Percentiles rank a stretch among this genome's conserved stretches.
phyloP scores from a whole-genome alignment of 257 asterid genomes.

The Jacaranda copaia region DNA sequence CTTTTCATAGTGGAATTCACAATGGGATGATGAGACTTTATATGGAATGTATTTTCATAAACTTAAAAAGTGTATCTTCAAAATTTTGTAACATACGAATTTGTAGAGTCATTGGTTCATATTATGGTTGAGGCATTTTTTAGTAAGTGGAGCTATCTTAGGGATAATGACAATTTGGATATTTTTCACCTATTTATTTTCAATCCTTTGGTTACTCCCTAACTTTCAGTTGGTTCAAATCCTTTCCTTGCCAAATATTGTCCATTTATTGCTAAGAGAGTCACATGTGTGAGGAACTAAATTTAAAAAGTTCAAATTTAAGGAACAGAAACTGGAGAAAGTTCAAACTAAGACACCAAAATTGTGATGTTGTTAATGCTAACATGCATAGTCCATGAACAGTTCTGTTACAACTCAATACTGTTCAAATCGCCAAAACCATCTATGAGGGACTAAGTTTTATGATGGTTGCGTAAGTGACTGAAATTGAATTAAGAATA shows the following conservation, averaged over 20 bases:
- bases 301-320: background rate
- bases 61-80: background rate
- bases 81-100: background rate
- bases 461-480: background rate
- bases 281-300: background rate
- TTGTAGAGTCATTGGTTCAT: conserved; percentile 16
- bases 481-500: background rate
- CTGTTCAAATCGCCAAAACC: background rate
- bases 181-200: background rate
- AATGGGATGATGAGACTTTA: conserved; percentile 2
- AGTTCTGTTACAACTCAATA: background rate
- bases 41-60: background rate
- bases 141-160: conserved; percentile 3
- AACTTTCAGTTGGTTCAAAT: background rate
- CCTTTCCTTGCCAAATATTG: background rate
- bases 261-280: background rate
- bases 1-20: conserved; percentile 8
- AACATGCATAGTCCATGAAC: background rate
- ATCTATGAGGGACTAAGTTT: background rate
- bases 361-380: background rate
- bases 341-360: background rate
- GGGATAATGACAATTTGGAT: conserved; percentile 11
- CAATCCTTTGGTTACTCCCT: background rate
- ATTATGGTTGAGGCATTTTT: background rate
- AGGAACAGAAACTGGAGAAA: background rate